phyloP scores from a whole-genome alignment of 495 filamentous ascomycete genomes.

The Filosporella fistucella region DNA sequence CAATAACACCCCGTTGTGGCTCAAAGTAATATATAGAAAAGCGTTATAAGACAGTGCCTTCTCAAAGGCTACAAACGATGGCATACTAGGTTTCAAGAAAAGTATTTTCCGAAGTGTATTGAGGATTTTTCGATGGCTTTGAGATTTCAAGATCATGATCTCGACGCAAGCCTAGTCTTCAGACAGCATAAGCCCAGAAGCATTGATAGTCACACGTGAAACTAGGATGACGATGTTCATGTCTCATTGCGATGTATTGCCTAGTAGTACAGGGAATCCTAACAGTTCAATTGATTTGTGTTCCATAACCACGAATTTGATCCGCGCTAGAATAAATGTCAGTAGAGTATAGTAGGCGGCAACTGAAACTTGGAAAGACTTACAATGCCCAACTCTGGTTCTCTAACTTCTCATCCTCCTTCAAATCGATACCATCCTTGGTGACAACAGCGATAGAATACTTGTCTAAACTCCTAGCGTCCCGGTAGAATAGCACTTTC shows the following conservation, averaged over 20 bases:
- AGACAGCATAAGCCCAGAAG: no score
- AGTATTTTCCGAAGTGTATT: no score
- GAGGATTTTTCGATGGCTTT: no score
- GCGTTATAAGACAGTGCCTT: no score
- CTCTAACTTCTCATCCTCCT: conserved; percentile 67
- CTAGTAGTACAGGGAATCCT: conserved; percentile 21
- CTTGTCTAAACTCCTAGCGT: conserved; percentile 85
- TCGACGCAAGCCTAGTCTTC: no score
- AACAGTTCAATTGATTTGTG: conserved; percentile 47
- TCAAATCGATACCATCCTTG: conserved; percentile 76
- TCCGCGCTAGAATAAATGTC: conserved; percentile 14
- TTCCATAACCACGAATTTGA: conserved; percentile 57
- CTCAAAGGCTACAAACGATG: no score
- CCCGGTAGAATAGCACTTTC: conserved; percentile 97
- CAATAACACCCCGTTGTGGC: no score
- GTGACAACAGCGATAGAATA: conserved; percentile 90
- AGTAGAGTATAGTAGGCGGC: conserved; percentile 54
- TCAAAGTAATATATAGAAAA: no score
- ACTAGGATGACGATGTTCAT: conserved; percentile 1
- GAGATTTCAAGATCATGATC: no score
- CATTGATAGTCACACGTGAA: no score
- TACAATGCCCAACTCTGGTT: conserved; percentile 92
- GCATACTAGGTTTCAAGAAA: no score
- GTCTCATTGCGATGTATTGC: conserved; percentile 15
- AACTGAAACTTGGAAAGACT: conserved; percentile 7